Evolutionary conservation across 805 yeast species (phyloP).

Genomic region (Myxozyma neglecta): DNA sequence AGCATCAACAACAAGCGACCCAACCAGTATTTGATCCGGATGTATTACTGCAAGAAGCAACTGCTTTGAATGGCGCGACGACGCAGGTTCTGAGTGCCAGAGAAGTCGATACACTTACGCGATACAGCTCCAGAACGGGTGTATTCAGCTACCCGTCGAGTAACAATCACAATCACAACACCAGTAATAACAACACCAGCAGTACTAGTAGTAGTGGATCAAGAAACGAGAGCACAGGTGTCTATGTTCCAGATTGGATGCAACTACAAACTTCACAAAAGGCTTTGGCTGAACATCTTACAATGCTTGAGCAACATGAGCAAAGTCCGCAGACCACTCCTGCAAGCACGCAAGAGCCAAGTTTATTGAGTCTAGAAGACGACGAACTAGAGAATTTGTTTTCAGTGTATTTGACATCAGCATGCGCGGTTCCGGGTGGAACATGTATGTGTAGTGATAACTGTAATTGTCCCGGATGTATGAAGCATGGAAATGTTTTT

Average conservation of each 20-base stretch:
- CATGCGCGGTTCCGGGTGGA: constrained; percentile 34
- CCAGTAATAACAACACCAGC: too few relatives aligned
- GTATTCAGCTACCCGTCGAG: constrained; percentile 11
- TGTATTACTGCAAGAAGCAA: background rate
- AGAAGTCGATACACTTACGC: constrained; percentile 11
- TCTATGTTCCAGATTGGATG: constrained; percentile 3
- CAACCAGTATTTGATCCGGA: background rate
- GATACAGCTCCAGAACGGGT: constrained; percentile 20
- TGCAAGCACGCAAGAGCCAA: too few relatives aligned
- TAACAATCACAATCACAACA: background rate
- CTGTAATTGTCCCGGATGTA: constrained; percentile 34
- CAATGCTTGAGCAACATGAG: background rate
- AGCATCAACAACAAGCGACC: background rate
- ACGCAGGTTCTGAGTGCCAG: constrained; percentile 6
- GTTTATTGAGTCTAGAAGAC: too few relatives aligned
- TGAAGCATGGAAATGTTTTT: constrained; percentile 22
- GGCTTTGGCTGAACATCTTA: background rate
- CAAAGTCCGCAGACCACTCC: too few relatives aligned
- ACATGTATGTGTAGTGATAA: constrained; percentile 31
- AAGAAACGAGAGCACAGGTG: too few relatives aligned
- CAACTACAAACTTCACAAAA: constrained; percentile 2
- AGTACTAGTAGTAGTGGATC: too few relatives aligned
- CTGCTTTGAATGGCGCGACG: background rate
- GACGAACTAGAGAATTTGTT: constrained; percentile 22
- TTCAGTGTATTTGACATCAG: constrained; percentile 33